Evolutionary conservation across 1,284 basidiomycete species (phyloP).

Genomic region (Marasmius tenuissimus): DNA sequence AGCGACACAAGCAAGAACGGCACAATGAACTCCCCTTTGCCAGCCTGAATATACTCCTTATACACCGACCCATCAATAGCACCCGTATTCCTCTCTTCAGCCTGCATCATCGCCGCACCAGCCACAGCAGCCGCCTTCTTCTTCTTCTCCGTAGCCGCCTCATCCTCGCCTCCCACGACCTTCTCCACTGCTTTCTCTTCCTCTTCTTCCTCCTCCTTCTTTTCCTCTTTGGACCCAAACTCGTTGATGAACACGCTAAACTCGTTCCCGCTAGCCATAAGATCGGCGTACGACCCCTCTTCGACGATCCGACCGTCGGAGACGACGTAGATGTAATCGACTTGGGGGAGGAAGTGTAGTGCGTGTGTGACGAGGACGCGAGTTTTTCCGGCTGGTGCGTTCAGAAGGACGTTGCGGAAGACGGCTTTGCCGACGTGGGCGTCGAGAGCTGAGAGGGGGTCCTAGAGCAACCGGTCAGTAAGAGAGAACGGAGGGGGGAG

Average conservation of each 20-base stretch:
- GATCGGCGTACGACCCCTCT: slow-evolving; percentile 70
- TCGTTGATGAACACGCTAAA: slow-evolving; percentile 74
- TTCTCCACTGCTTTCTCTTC: slow-evolving; percentile 22
- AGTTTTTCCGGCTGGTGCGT: slow-evolving; percentile 64
- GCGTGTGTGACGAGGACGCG: slow-evolving; percentile 85
- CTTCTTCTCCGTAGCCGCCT: slow-evolving; percentile 32
- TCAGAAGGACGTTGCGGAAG: slow-evolving; percentile 81
- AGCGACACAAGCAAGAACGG: slow-evolving; percentile 54
- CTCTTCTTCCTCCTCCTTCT: slow-evolving; percentile 25
- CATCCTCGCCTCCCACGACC: not conserved
- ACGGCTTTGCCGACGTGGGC: slow-evolving; percentile 88
- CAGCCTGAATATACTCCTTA: slow-evolving; percentile 53
- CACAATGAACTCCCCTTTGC: slow-evolving; percentile 50
- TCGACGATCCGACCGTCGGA: slow-evolving; percentile 76
- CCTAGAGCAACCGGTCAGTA: slow-evolving; percentile 33
- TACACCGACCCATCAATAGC: slow-evolving; percentile 54
- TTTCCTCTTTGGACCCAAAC: slow-evolving; percentile 51
- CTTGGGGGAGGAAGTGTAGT: slow-evolving; percentile 77
- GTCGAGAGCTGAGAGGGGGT: slow-evolving; percentile 78
- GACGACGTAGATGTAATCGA: slow-evolving; percentile 74
- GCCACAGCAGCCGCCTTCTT: slow-evolving; percentile 38
- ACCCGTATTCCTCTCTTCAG: slow-evolving; percentile 62
- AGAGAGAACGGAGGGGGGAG: not conserved
- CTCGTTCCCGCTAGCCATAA: slow-evolving; percentile 64
- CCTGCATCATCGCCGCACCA: slow-evolving; percentile 60